These are phyloP conservation scores for Choiromyces venosus DNA, from an alignment of 495 filamentous ascomycete species.

Conservation along the genomic window DNA sequence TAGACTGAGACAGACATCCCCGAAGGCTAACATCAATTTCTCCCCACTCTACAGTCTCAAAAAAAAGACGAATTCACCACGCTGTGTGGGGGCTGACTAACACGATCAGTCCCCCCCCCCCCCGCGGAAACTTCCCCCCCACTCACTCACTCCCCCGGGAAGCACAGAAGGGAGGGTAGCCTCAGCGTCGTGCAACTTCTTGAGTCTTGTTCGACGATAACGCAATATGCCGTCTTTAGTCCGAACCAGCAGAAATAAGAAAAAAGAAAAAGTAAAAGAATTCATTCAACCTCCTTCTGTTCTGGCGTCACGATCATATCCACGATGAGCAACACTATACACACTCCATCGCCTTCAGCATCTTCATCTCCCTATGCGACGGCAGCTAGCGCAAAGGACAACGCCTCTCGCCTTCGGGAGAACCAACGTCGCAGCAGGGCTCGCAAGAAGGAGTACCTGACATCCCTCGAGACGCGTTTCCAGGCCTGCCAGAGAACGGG, in stretches of 20 bases:
- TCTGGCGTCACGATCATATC: neutral
- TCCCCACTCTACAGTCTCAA: neutral
- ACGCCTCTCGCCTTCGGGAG: constrained; percentile 57
- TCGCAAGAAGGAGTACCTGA: constrained; percentile 66
- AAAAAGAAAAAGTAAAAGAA: neutral
- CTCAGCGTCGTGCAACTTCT: neutral
- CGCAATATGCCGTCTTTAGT: neutral
- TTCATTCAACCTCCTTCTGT: neutral
- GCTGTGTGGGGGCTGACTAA: neutral
- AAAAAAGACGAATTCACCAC: neutral
- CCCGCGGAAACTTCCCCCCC: neutral
- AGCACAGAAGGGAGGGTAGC: neutral
- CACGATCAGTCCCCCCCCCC: neutral
- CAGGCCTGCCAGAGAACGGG: constrained; percentile 56
- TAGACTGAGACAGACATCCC: constrained; percentile 1
- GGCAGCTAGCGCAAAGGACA: constrained; percentile 8
- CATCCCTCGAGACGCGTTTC: constrained; percentile 62
- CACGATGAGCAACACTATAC: constrained; percentile 1
- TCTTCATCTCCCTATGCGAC: constrained; percentile 1
- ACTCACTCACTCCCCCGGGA: neutral
- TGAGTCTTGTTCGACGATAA: neutral
- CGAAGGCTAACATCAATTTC: neutral
- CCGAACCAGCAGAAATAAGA: neutral
- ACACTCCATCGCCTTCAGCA: constrained; percentile 6
- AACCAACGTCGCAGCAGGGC: constrained; percentile 78